Base-by-base conservation (phyloP, 345 rosid species). In the Populus ilicifolia region DNA sequence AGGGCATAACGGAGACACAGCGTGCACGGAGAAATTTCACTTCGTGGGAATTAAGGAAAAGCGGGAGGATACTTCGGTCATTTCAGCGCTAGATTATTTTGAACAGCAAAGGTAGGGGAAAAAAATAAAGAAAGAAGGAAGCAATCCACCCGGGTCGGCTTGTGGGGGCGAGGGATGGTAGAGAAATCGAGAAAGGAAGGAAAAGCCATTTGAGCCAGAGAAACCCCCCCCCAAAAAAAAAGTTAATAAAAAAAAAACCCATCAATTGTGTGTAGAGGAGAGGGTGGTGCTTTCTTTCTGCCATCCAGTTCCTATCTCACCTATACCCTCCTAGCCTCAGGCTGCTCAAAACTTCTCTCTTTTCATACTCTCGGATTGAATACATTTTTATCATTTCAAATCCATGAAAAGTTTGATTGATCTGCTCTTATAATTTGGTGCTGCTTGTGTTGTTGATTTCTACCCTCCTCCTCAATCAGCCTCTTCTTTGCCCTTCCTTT, bases 141-240 rank as follows among this genome's bases (percentile, higher is more conserved):
- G 80, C 78, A 80, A 74, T 80, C 44, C 74, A 70, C 9, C 75
- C 72, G 75, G 21, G 82, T 83, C 81, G 83, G 85, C 67, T 80
- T 74, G 79, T 77, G 85, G 85, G 86, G 83, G 79, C 80, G 73
- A 80, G 85, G 67, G 81, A 73, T 63, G 79, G 81, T 66, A 83
- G 84, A 84, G 82, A 81, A 84, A 80, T 82, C 84, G 83, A 82
- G 86, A 79, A 78, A 73, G 12, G 21, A 71, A 67, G 5, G 69
- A 80, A 83, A 84, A 70, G 59, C 79, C 72, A 80, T 56, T 46
- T 48, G 76, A 76, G 74, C 87, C 85, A 80, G 72, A 73, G 63
- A 83, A 83, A 81, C 21, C n/a, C n/a, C n/a, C n/a, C n/a, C n/a
- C 25, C 20, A 64, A 66, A 44, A 64, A 56, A 6, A 3, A 20